Conservation (phyloP, 768 basidiomycete species). For the Lenzites betulinus region DNA sequence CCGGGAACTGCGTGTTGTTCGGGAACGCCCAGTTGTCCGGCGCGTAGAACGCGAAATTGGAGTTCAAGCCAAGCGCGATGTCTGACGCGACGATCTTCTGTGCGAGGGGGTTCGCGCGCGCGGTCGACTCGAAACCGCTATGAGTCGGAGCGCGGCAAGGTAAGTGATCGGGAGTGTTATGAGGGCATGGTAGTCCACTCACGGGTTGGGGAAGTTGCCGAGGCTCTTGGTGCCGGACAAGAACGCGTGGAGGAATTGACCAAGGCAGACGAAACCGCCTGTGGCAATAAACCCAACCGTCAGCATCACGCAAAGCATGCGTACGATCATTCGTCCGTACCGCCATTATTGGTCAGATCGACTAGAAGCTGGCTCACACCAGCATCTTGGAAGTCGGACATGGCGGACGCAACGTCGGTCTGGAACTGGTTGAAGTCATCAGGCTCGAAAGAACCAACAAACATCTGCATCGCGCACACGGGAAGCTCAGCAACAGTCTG, state of each 20-base stretch:
- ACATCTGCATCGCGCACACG: constrained; percentile 42
- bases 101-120: constrained; percentile 57
- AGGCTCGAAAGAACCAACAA: constrained; percentile 55
- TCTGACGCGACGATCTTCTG: constrained; percentile 57
- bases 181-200: constrained; percentile 29
- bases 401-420: constrained; percentile 46
- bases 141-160: neutral
- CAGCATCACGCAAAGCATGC: no score
- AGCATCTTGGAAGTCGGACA: constrained; percentile 46
- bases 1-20: constrained; percentile 33
- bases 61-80: constrained; percentile 46
- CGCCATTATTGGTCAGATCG: constrained; percentile 64
- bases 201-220: constrained; percentile 48
- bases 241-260: constrained; percentile 59
- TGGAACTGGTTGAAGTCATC: constrained; percentile 54
- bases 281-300: neutral
- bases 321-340: constrained; percentile 34
- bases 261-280: constrained; percentile 67
- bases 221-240: constrained; percentile 47
- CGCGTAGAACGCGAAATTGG: constrained; percentile 44
- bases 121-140: constrained; percentile 59
- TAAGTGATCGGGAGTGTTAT: no score
- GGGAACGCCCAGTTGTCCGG: constrained; percentile 49
- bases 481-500: neutral
- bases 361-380: constrained; percentile 55